phyloP scores from a whole-genome alignment of 202 grass and related monocot genomes.

The Zoysia matrella region DNA sequence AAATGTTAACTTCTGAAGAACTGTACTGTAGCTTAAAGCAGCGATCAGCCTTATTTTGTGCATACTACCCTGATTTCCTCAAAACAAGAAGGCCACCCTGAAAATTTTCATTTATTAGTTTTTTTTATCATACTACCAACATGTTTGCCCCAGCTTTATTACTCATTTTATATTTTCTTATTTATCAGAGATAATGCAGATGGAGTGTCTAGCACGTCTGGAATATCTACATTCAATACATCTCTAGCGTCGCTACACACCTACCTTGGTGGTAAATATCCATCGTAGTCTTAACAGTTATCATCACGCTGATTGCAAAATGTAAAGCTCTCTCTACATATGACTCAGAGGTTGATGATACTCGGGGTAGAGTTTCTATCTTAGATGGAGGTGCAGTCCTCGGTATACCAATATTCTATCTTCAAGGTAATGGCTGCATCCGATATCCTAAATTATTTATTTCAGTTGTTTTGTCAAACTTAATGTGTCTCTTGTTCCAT shows the following conservation, averaged over 20 bases:
- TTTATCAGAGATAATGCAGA: constrained; percentile 49
- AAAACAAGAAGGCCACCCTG: background rate
- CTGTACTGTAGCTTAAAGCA: background rate
- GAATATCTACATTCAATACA: constrained; percentile 63
- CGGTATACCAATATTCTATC: constrained; percentile 85
- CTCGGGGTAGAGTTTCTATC: constrained; percentile 56
- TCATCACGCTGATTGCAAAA: constrained; percentile 19
- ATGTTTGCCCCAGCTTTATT: constrained; percentile 10
- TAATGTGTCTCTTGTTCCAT: constrained; percentile 10
- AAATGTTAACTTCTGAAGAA: constrained; percentile 5
- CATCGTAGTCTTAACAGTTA: constrained; percentile 5
- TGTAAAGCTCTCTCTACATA: constrained; percentile 28
- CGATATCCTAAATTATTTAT: background rate
- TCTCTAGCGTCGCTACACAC: constrained; percentile 75
- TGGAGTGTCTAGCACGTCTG: constrained; percentile 45
- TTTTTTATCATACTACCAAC: background rate
- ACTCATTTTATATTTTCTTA: constrained; percentile 19
- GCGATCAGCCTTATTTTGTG: background rate
- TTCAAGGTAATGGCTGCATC: constrained; percentile 64
- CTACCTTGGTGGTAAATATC: constrained; percentile 88
- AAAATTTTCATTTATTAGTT: constrained; percentile 17
- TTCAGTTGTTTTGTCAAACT: constrained; percentile 16
- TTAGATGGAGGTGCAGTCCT: constrained; percentile 72
- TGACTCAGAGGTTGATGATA: constrained; percentile 88
- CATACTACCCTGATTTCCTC: too few relatives aligned